Evolutionary conservation across 192 early-diverging fungal species (phyloP), one percentile per base, ranked within the genome.

Genomic region (Podila epigama): DNA sequence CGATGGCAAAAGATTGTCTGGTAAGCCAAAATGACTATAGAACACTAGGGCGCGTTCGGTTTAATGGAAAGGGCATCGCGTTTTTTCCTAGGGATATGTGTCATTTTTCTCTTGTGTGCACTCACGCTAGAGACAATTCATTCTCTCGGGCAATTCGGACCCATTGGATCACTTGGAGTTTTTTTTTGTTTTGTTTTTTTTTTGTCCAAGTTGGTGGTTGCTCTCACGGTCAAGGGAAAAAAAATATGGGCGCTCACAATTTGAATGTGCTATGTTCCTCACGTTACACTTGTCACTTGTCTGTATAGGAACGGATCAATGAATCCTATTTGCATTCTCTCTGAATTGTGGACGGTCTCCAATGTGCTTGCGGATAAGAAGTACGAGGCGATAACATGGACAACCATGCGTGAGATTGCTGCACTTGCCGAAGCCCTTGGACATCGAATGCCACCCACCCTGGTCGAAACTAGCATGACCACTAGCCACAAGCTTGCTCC

Each of bases 1-100:
- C 83, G 90, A 12, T 92, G 91, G 91, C 80, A 83, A 27, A 92
- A 92, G 63, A 67, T 91, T 4, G 85, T 90, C n/a, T 92, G 91
- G 85, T 86, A 60, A 79, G 68, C 60, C 15, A 10, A 7, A 40
- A 32, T 60, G 25, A 15, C 28, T n/a, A 34, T n/a, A 39, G n/a
- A n/a, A n/a, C n/a, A n/a, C n/a, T n/a, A n/a, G n/a, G n/a, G n/a
- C n/a, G n/a, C n/a, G n/a, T n/a, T n/a, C n/a, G n/a, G n/a, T n/a
- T n/a, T n/a, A n/a, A n/a, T n/a, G n/a, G n/a, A n/a, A n/a, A n/a
- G n/a, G n/a, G n/a, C n/a, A n/a, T n/a, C n/a, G n/a, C n/a, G n/a
- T n/a, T n/a, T n/a, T n/a, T n/a, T n/a, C n/a, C n/a, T n/a, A n/a
- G n/a, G n/a, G n/a, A n/a, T n/a, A n/a, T n/a, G n/a, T n/a, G n/a